Evolutionary conservation across 305 asterid genomes (phyloP).

Genomic region (Rubia tinctorum): DNA sequence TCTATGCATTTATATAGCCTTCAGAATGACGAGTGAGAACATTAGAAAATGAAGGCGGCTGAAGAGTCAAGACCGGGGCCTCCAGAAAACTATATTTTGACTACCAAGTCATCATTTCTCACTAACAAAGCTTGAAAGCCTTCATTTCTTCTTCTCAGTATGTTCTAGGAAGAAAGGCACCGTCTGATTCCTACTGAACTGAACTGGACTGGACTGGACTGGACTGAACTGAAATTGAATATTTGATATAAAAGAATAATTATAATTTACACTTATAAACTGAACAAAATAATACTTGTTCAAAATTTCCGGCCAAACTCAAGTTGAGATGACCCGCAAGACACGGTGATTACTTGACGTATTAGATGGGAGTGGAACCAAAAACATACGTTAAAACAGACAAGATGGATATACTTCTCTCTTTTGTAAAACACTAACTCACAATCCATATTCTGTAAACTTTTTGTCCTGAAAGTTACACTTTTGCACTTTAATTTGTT

Average conservation of each 20-base stretch:
- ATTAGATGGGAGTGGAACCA: not conserved
- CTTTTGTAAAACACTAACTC: not conserved
- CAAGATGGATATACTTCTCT: not conserved
- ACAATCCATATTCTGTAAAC: no score
- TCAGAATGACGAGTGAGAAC: not conserved
- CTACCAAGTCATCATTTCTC: constrained; percentile 1
- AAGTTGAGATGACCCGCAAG: not conserved
- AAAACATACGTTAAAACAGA: not conserved
- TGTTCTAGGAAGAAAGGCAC: not conserved
- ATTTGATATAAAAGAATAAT: no score
- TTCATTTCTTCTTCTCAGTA: not conserved
- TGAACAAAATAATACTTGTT: no score
- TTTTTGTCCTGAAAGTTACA: no score
- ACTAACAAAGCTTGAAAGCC: not conserved
- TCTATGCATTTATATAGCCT: not conserved
- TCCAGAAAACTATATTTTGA: not conserved
- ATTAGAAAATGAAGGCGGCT: not conserved
- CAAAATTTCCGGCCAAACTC: no score
- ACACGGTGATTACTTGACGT: not conserved
- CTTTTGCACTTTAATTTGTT: no score
- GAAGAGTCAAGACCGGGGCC: not conserved
- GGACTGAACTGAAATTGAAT: no score
- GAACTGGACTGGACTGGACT: no score
- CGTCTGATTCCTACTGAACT: no score
- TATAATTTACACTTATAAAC: no score